A percentile compares a stretch with the other conserved stretches of the same genome.
Evolutionary conservation across 345 rosid species (phyloP).

Genomic region (Euphorbia lathyris): DNA sequence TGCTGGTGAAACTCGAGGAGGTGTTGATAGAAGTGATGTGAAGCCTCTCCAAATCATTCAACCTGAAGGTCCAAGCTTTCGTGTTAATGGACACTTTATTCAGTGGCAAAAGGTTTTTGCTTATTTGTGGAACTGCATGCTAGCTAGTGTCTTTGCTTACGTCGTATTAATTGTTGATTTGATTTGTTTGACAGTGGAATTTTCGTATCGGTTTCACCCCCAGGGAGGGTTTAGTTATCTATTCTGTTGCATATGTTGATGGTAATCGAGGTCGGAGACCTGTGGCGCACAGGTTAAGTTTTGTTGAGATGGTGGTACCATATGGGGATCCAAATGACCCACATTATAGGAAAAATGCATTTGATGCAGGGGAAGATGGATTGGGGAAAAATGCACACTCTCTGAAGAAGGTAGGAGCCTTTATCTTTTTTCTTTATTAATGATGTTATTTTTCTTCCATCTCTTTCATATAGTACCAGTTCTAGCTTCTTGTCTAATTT

Average conservation of each 20-base stretch:
- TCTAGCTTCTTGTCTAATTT: neutral
- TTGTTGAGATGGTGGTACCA: constrained; percentile 97
- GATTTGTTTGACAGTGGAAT: constrained; percentile 69
- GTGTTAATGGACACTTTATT: constrained; percentile 73
- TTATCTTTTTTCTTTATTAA: neutral
- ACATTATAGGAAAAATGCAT: constrained; percentile 92
- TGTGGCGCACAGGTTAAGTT: constrained; percentile 84
- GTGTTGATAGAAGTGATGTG: constrained; percentile 92
- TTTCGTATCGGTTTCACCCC: constrained; percentile 93
- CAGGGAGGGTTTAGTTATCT: constrained; percentile 80
- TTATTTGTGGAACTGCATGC: constrained; percentile 6
- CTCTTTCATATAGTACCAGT: neutral
- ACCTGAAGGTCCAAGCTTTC: constrained; percentile 97
- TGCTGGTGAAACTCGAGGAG: constrained; percentile 89
- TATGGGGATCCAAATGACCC: constrained; percentile 97
- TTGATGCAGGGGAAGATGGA: constrained; percentile 97
- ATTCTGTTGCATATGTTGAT: constrained; percentile 86
- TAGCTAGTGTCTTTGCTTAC: constrained; percentile 1
- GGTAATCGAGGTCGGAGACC: constrained; percentile 91
- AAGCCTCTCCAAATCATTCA: constrained; percentile 82
- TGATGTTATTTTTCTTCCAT: neutral
- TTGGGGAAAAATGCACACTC: constrained; percentile 94
- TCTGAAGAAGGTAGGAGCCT: constrained; percentile 59
- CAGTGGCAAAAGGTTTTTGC: constrained; percentile 87
- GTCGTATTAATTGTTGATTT: constrained; percentile 11